Base-by-base conservation (phyloP, 225 moss, liverwort and hornwort species). In the Sphagnum contortum region DNA sequence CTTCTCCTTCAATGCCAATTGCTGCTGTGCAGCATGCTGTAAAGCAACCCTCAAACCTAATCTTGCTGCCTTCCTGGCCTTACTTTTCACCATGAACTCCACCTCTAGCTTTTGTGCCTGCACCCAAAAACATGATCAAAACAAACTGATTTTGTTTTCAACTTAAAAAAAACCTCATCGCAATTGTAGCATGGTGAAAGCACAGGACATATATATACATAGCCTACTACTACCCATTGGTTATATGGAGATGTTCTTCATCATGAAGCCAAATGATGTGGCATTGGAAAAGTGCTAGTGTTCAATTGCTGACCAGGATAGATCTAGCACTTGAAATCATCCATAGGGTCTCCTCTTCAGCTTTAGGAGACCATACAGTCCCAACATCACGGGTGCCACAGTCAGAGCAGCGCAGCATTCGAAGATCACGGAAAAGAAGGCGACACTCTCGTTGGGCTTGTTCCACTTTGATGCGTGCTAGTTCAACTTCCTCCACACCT, bases 401-500 rank as follows among this genome's bases (percentile, higher is more conserved):
- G 62, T 76, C 71, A 62, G 61, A 51, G 60, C 76, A 75, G 53
- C 71, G 77, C 56, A 87, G 75, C 65, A 77, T 74, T 29, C 74
- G 77, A 57, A 87, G 77, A 67, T 87, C 87, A 72, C 80, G 83
- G 61, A 72, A 83, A 67, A 96, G 79, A 60, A 88, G 88, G 59
- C 86, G 87, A 63, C 81, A 88, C 71, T 88, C 88, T 64, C 92
- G 87, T 77, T 92, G 90, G 12, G 96, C 85, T 69, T 88, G 91
- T 76, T 96, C 96, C 65, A 96, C 74, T 64, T 88, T 90, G 59
- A 90, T 96, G 52, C 96, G 87, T 52, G 92, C 96, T 47, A 90
- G 74, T 71, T 96, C 92, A 51, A 92, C 92, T 81, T 96, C 92
- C 69, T 96, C 96, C 59, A 92, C 90, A 72, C 96, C 96, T 61